Conservation (phyloP, 495 filamentous ascomycete species). For the Trichocladium uniseriatum region DNA sequence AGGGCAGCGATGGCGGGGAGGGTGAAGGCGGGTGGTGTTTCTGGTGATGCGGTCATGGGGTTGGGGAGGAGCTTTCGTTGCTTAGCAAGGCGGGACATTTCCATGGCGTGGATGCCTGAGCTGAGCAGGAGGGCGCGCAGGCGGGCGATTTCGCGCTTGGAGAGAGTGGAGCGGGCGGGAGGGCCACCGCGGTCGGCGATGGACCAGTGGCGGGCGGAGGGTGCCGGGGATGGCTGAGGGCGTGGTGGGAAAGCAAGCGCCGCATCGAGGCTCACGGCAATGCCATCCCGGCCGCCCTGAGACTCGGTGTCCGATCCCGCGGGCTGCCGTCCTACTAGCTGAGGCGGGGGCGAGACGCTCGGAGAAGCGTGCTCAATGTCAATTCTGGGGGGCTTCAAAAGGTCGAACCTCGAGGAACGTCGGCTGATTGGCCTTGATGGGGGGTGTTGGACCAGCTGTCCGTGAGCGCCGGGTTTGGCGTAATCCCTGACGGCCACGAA, state of each 20-base stretch:
- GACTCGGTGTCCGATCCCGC: constrained; percentile 33
- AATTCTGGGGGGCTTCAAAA: constrained; percentile 53
- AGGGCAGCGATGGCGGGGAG: constrained; percentile 31
- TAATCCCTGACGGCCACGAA: no score
- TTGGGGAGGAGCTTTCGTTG: constrained; percentile 26
- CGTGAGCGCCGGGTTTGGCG: constrained; percentile 9
- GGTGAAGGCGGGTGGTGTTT: constrained; percentile 2
- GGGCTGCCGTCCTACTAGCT: constrained; percentile 16
- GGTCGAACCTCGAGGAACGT: constrained; percentile 41
- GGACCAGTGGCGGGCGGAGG: constrained; percentile 52
- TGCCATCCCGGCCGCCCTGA: constrained; percentile 18
- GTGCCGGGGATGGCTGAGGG: constrained; percentile 14
- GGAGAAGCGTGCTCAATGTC: constrained; percentile 48
- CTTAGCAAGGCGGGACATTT: constrained; percentile 59
- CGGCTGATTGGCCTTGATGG: constrained; percentile 28
- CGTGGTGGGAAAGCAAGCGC: constrained; percentile 15
- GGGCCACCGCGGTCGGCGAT: constrained; percentile 52
- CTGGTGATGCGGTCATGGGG: not conserved
- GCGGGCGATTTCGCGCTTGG: constrained; percentile 63
- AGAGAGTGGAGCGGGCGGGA: constrained; percentile 30
- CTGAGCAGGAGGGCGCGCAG: constrained; percentile 65
- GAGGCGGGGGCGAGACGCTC: constrained; percentile 26
- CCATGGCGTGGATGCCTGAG: constrained; percentile 75
- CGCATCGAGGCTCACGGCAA: constrained; percentile 21
- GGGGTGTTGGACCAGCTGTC: constrained; percentile 12